Evolutionary conservation across 768 basidiomycete species (phyloP).

Genomic region (Boletus speciosus): DNA sequence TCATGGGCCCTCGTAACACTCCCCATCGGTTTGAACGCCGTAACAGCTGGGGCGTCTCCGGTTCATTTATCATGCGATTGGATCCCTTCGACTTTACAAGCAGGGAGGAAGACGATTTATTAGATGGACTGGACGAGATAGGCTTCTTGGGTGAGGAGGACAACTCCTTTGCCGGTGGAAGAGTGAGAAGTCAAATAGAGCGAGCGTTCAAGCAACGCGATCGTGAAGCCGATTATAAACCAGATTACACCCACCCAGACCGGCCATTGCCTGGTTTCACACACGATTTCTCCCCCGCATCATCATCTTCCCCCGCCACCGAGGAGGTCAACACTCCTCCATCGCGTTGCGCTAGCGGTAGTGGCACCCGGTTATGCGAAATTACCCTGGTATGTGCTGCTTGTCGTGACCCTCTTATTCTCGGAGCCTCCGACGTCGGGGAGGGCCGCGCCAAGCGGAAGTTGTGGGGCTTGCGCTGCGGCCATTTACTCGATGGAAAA

Average conservation of each 20-base stretch:
- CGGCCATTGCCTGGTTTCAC: conserved; percentile 60
- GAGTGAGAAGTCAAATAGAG: conserved; percentile 22
- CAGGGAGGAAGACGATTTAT: conserved; percentile 9
- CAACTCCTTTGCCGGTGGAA: conserved; percentile 4
- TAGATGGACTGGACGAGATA: conserved; percentile 18
- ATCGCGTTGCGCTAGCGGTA: conserved; percentile 20
- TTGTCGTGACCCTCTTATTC: conserved; percentile 62
- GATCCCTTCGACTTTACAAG: conserved; percentile 23
- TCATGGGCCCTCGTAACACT: conserved; percentile 15
- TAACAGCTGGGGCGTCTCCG: conserved; percentile 23
- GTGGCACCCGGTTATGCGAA: conserved; percentile 28
- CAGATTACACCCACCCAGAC: conserved; percentile 62
- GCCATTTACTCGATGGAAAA: conserved; percentile 76
- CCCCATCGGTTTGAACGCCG: conserved; percentile 13
- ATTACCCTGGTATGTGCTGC: conserved; percentile 61
- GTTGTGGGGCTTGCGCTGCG: conserved; percentile 73
- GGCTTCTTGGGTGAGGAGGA: conserved; percentile 16
- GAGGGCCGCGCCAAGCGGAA: conserved; percentile 44
- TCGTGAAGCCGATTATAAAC: conserved; percentile 41
- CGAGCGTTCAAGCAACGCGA: conserved; percentile 22
- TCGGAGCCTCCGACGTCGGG: conserved; percentile 47
- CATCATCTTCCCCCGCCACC: conserved; percentile 26
- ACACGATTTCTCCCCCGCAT: conserved; percentile 53
- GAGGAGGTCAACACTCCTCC: conserved; percentile 44
- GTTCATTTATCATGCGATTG: conserved; percentile 30